A percentile compares a stretch with the other conserved stretches of the same genome.
These are phyloP conservation scores for Theobroma grandiflorum DNA, from an alignment of 441 rosid species.

Conservation along the genomic window DNA sequence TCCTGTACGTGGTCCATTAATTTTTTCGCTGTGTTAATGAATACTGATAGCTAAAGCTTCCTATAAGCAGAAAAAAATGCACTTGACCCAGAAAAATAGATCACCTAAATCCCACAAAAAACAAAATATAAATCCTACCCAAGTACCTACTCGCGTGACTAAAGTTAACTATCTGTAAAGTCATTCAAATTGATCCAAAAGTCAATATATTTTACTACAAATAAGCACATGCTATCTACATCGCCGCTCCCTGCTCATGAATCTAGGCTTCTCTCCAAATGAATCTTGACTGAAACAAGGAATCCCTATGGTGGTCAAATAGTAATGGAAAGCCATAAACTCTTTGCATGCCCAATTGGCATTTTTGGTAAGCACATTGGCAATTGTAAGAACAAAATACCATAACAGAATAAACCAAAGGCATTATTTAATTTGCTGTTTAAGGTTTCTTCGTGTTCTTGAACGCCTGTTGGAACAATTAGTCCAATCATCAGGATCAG, in stretches of 20 bases:
- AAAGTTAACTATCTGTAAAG: neutral
- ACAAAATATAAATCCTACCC: neutral
- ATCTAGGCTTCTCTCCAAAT: neutral
- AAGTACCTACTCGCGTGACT: slow-evolving; percentile 1
- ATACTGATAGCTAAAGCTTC: neutral
- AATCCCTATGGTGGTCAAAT: neutral
- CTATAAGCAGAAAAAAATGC: neutral
- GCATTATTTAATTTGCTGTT: no score
- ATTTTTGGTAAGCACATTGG: neutral
- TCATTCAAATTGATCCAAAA: neutral
- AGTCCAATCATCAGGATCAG: neutral
- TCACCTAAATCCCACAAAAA: neutral
- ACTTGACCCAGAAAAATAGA: neutral
- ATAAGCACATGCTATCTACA: neutral
- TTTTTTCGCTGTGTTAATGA: neutral
- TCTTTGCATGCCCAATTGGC: neutral
- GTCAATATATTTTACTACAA: neutral
- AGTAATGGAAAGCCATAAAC: neutral
- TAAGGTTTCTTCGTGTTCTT: neutral
- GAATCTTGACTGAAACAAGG: neutral
- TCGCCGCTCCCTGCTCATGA: neutral
- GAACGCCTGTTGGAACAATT: neutral
- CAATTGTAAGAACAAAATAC: neutral
- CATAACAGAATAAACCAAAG: neutral
- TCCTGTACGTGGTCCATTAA: neutral